Percentiles rank a stretch among this genome's conserved stretches.
phyloP scores from a whole-genome alignment of 208 protist species.

The Acanthamoeba triangularis region DNA sequence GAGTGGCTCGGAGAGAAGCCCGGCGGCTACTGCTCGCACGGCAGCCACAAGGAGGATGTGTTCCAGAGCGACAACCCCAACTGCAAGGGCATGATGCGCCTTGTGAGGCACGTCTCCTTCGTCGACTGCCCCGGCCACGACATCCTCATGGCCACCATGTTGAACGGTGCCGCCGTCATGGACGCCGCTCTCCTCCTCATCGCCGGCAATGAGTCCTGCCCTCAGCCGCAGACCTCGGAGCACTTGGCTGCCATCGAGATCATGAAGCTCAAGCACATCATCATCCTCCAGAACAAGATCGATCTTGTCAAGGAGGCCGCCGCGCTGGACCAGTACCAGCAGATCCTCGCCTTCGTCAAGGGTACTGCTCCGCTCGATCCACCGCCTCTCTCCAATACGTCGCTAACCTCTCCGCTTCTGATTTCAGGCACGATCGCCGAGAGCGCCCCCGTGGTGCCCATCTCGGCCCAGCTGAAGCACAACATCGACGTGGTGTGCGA shows the following conservation, averaged over 20 bases:
- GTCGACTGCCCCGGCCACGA: slow-evolving; percentile 99
- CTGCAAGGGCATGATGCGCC: slow-evolving; percentile 86
- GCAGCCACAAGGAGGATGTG: slow-evolving; percentile 94
- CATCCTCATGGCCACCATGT: slow-evolving; percentile 99
- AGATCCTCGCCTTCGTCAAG: slow-evolving; percentile 95
- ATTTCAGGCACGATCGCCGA: slow-evolving; percentile 95
- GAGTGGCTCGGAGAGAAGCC: slow-evolving; percentile 94
- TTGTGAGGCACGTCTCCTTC: slow-evolving; percentile 97
- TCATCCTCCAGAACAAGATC: slow-evolving; percentile 99
- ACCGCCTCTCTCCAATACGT: slow-evolving; percentile 41
- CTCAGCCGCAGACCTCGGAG: slow-evolving; percentile 96
- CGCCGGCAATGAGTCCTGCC: slow-evolving; percentile 98
- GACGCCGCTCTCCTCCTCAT: slow-evolving; percentile 99
- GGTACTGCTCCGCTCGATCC: slow-evolving; percentile 62
- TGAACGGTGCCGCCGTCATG: slow-evolving; percentile 99
- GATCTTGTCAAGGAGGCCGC: slow-evolving; percentile 99
- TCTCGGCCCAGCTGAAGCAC: slow-evolving; percentile 98
- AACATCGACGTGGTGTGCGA: slow-evolving; percentile 99
- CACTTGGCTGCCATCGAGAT: slow-evolving; percentile 99
- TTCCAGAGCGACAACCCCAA: slow-evolving; percentile 84
- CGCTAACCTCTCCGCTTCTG: background rate
- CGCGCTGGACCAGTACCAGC: slow-evolving; percentile 97
- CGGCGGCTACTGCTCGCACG: slow-evolving; percentile 95
- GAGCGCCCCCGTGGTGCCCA: slow-evolving; percentile 98
- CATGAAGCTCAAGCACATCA: slow-evolving; percentile 99